phyloP scores from a whole-genome alignment of 129 eudicot species.

The Lactuca sativa region DNA sequence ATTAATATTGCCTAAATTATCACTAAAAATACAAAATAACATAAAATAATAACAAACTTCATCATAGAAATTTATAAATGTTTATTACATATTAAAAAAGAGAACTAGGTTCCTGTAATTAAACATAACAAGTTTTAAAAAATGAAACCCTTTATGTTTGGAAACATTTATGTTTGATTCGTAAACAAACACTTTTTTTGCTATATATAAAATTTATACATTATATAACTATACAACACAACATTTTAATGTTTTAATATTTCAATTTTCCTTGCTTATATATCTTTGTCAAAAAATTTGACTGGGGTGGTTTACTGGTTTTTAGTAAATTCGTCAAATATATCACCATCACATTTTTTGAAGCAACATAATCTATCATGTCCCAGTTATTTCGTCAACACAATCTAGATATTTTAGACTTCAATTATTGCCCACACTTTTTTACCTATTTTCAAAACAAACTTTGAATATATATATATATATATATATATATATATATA shows the following conservation, averaged over 20 bases:
- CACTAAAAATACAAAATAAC: background rate
- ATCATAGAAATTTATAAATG: too few species aligned
- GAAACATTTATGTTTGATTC: too few species aligned
- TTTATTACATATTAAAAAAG: background rate
- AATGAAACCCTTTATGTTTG: too few species aligned
- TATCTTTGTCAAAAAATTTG: too few species aligned
- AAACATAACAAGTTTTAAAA: background rate
- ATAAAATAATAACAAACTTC: too few species aligned
- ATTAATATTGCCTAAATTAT: background rate
- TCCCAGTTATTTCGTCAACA: conserved; percentile 3
- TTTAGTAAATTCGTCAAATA: background rate
- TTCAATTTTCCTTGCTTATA: too few species aligned
- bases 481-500: too few species aligned
- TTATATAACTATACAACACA: too few species aligned
- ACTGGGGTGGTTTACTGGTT: background rate
- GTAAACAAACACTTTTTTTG: too few species aligned
- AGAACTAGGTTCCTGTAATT: too few species aligned
- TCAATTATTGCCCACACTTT: background rate
- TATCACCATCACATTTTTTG: conserved; percentile 11
- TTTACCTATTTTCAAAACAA: background rate
- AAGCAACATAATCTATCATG: conserved; percentile 20
- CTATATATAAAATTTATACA: too few species aligned
- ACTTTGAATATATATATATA: background rate
- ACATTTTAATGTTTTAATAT: too few species aligned
- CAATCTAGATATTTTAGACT: conserved; percentile 9